Evolutionary conservation across 768 basidiomycete genomes (phyloP).

Genomic region (Suillus subalutaceus): DNA sequence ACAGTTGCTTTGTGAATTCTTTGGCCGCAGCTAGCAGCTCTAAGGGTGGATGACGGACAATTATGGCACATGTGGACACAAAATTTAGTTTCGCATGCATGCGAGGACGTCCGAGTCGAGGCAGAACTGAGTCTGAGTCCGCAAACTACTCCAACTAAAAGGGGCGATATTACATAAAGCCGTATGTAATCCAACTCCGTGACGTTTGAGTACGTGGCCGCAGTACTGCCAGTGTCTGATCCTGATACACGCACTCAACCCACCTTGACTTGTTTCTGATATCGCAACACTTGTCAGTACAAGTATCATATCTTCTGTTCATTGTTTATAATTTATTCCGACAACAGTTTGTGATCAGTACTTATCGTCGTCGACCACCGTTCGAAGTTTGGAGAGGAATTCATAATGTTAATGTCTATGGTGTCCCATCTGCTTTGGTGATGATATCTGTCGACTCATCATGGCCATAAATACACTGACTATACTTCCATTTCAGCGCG

Average conservation of each 20-base stretch:
- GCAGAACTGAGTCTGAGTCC: neutral
- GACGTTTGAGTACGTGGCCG: neutral
- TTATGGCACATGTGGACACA: neutral
- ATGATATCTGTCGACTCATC: conserved; percentile 7
- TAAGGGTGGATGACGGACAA: neutral
- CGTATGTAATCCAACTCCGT: neutral
- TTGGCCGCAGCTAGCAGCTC: neutral
- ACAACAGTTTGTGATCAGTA: neutral
- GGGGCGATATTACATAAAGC: neutral
- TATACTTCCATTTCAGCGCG: conserved; percentile 43
- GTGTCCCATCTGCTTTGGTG: conserved; percentile 55
- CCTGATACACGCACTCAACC: neutral
- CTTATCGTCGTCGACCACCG: neutral
- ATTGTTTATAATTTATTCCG: neutral
- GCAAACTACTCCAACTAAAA: conserved; percentile 1
- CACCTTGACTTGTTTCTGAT: neutral
- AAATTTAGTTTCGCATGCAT: neutral
- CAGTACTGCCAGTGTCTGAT: neutral
- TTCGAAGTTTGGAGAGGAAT: neutral
- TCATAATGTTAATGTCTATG: conserved; percentile 51
- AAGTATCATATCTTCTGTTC: neutral
- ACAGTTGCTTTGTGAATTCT: neutral
- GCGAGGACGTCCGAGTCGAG: conserved; percentile 2
- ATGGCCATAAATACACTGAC: conserved; percentile 7
- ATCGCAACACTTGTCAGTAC: neutral